Conservation (phyloP, 2,329 filamentous ascomycete species). For the Coleophoma eucalyptorum region DNA sequence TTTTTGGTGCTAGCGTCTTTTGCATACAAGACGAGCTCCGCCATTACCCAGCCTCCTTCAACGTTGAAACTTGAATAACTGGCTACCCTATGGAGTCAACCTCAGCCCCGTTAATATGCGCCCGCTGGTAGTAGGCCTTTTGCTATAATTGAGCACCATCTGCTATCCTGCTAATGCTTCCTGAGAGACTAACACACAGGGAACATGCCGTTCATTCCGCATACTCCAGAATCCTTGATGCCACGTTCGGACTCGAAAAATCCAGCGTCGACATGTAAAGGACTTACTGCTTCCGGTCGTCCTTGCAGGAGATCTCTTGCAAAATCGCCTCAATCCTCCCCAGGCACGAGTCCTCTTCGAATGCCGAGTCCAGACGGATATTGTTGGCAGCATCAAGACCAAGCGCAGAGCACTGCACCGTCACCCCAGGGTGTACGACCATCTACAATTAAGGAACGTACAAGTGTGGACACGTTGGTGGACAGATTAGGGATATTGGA, state of each 20-base stretch:
- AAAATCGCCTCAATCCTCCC: slow-evolving; percentile 28
- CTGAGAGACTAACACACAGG: neutral
- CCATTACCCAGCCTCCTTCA: neutral
- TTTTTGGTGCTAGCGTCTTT: no score
- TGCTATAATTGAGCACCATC: neutral
- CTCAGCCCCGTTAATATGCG: neutral
- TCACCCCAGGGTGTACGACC: slow-evolving; percentile 30
- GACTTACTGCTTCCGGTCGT: slow-evolving; percentile 77
- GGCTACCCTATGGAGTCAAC: neutral
- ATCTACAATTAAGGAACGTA: slow-evolving; percentile 57
- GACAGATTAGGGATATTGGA: slow-evolving; percentile 75
- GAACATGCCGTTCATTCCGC: slow-evolving; percentile 57
- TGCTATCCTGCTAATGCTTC: neutral
- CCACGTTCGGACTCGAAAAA: slow-evolving; percentile 81
- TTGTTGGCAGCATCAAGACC: slow-evolving; percentile 95
- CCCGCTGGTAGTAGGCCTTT: neutral
- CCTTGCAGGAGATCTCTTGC: slow-evolving; percentile 75
- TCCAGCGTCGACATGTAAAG: slow-evolving; percentile 79
- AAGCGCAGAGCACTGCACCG: slow-evolving; percentile 45
- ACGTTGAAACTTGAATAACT: neutral
- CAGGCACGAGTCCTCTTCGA: slow-evolving; percentile 19
- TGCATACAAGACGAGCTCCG: neutral
- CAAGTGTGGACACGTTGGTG: slow-evolving; percentile 83
- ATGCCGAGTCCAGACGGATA: slow-evolving; percentile 41
- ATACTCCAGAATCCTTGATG: slow-evolving; percentile 79